Percentiles rank a stretch among this genome's conserved stretches.
Evolutionary conservation across 176 grass and related monocot genomes (phyloP).

Genomic region (Guadua angustifolia): DNA sequence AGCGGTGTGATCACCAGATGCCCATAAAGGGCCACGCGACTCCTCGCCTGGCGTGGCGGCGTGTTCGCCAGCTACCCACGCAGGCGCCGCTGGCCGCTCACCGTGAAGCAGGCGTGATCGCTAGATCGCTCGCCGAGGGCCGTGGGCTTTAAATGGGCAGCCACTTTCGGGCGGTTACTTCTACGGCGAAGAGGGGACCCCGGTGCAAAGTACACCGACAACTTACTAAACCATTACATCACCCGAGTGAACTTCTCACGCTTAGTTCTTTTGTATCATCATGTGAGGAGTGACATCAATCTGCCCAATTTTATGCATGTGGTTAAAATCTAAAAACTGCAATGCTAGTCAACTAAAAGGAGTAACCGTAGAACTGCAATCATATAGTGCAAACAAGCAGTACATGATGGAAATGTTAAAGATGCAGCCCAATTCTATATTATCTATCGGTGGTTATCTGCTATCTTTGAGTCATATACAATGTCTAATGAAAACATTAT

Average conservation of each 20-base stretch:
- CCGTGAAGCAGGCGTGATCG: too few species aligned
- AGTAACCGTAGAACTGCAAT: neutral
- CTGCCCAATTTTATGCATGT: slow-evolving; percentile 26
- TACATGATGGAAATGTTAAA: neutral
- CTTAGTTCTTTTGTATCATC: slow-evolving; percentile 9
- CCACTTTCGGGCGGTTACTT: too few species aligned
- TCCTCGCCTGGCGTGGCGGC: too few species aligned
- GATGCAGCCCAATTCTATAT: neutral
- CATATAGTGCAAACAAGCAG: neutral
- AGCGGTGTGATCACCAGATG: too few species aligned
- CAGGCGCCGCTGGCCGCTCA: too few species aligned
- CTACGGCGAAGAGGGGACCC: too few species aligned
- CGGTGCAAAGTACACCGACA: too few species aligned
- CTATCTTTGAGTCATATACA: neutral
- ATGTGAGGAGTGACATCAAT: neutral
- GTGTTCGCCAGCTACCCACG: too few species aligned
- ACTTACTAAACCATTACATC: neutral
- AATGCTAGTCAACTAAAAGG: neutral
- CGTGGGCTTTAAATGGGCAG: too few species aligned
- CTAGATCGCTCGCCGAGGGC: too few species aligned
- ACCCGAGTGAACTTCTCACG: neutral
- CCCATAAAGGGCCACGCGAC: too few species aligned
- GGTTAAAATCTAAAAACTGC: slow-evolving; percentile 10
- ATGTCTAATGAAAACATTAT: neutral
- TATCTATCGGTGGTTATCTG: neutral